A percentile compares a stretch with the other conserved stretches of the same genome.
Conservation (phyloP, 176 grass and related monocot species). For the Juncus inflexus region DNA sequence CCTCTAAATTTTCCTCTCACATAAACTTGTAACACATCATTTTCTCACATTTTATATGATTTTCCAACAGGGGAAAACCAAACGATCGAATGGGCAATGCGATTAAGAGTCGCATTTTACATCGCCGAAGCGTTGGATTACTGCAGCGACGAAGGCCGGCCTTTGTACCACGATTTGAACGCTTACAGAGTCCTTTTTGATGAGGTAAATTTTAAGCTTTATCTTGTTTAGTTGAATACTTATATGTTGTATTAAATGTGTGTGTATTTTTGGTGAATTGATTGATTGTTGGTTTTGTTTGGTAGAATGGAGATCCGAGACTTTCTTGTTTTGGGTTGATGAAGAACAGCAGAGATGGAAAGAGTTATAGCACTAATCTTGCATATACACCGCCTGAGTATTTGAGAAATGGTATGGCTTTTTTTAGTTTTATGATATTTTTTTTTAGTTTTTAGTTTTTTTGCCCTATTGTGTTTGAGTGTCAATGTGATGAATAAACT, state of each 20-base stretch:
- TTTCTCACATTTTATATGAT: slow-evolving; percentile 22
- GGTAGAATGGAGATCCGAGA: slow-evolving; percentile 83
- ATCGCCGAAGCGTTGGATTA: slow-evolving; percentile 92
- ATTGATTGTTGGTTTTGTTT: slow-evolving; percentile 7
- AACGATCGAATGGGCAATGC: slow-evolving; percentile 99
- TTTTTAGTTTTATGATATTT: not conserved
- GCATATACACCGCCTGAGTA: slow-evolving; percentile 98
- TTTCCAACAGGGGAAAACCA: slow-evolving; percentile 80
- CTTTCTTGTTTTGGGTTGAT: slow-evolving; percentile 97
- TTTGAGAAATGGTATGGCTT: slow-evolving; percentile 77
- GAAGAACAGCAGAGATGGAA: slow-evolving; percentile 97
- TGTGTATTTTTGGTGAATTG: slow-evolving; percentile 4
- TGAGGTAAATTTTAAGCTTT: slow-evolving; percentile 38
- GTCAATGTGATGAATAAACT: not conserved
- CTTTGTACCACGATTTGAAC: slow-evolving; percentile 93
- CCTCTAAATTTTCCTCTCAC: not conserved
- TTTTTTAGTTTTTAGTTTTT: slow-evolving; percentile 10
- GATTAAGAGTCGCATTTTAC: slow-evolving; percentile 77
- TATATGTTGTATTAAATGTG: slow-evolving; percentile 1
- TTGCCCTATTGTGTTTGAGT: not conserved
- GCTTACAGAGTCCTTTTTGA: slow-evolving; percentile 95
- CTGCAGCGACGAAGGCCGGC: slow-evolving; percentile 57
- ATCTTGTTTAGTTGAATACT: slow-evolving; percentile 13
- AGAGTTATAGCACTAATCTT: slow-evolving; percentile 99
- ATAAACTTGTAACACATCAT: not conserved